phyloP scores from a whole-genome alignment of 495 filamentous ascomycete genomes.

The Penicillium soppii region DNA sequence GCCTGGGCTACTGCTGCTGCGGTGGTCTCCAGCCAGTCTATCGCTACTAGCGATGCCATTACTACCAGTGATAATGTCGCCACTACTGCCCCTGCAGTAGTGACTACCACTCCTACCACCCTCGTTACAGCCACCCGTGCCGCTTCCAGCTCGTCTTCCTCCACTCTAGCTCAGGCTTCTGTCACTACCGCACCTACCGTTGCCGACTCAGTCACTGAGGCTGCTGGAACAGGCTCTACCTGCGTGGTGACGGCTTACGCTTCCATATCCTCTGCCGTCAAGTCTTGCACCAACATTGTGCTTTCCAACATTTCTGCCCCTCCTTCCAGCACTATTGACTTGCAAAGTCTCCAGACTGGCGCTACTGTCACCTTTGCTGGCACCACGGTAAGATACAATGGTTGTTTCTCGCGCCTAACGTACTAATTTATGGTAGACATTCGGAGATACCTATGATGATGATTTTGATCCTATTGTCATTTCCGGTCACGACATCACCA shows the following conservation, averaged over 20 bases:
- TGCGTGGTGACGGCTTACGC: slow-evolving; percentile 46
- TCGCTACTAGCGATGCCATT: not conserved
- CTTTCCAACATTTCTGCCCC: slow-evolving; percentile 38
- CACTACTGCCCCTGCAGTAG: slow-evolving; percentile 1
- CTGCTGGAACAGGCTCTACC: slow-evolving; percentile 18
- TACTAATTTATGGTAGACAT: slow-evolving; percentile 24
- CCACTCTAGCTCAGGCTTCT: slow-evolving; percentile 7
- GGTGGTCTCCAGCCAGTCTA: not conserved
- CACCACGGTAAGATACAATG: slow-evolving; percentile 15
- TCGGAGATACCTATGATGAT: slow-evolving; percentile 34
- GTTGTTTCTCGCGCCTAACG: not conserved
- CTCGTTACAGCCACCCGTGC: slow-evolving; percentile 11
- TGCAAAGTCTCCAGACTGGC: slow-evolving; percentile 33
- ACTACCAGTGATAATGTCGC: slow-evolving; percentile 3
- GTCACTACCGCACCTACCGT: slow-evolving; percentile 9
- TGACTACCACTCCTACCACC: slow-evolving; percentile 12
- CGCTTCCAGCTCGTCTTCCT: no score
- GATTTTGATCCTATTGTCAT: slow-evolving; percentile 40
- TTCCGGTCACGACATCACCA: slow-evolving; percentile 38
- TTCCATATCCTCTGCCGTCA: slow-evolving; percentile 41
- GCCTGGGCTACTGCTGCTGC: slow-evolving; percentile 15
- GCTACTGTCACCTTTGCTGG: slow-evolving; percentile 44
- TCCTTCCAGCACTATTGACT: slow-evolving; percentile 29
- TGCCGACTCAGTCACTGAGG: slow-evolving; percentile 1
- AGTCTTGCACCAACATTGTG: slow-evolving; percentile 39